A percentile compares a stretch with the other conserved stretches of the same genome.
Conservation (phyloP, 2,329 filamentous ascomycete genomes). For the Cercospora sp. region DNA sequence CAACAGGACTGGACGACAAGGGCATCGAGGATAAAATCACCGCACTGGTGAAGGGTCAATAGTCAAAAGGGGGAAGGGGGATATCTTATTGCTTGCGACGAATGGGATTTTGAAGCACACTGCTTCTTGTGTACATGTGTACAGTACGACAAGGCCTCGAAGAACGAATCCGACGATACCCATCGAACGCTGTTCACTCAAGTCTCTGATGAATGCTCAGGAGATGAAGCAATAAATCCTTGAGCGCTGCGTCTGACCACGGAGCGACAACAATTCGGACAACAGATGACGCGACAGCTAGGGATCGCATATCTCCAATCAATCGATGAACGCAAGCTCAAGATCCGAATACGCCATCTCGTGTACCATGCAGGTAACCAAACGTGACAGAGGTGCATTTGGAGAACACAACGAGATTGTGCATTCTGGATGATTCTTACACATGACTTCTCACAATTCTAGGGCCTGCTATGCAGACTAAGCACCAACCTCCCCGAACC, state of each 20-base stretch:
- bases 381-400: not conserved
- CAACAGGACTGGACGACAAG: constrained; percentile 65
- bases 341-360: not conserved
- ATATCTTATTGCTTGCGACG: not conserved
- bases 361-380: not conserved
- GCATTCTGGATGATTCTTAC: not conserved
- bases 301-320: not conserved
- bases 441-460: not conserved
- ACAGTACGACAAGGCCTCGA: constrained; percentile 25
- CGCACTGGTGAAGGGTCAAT: constrained; percentile 57
- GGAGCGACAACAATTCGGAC: not conserved
- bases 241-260: not conserved
- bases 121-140: constrained; percentile 29
- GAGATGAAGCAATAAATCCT: not conserved
- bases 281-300: not conserved
- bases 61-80: constrained; percentile 5
- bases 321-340: not conserved
- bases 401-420: not conserved
- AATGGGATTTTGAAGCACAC: not conserved
- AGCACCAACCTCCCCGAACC: constrained; percentile 34
- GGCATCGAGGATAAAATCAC: constrained; percentile 69
- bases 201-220: not conserved
- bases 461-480: not conserved
- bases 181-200: not conserved
- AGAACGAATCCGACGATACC: constrained; percentile 22